Evolutionary conservation across 2,329 filamentous ascomycete genomes (phyloP).

Genomic region (Fusarium buxicola): DNA sequence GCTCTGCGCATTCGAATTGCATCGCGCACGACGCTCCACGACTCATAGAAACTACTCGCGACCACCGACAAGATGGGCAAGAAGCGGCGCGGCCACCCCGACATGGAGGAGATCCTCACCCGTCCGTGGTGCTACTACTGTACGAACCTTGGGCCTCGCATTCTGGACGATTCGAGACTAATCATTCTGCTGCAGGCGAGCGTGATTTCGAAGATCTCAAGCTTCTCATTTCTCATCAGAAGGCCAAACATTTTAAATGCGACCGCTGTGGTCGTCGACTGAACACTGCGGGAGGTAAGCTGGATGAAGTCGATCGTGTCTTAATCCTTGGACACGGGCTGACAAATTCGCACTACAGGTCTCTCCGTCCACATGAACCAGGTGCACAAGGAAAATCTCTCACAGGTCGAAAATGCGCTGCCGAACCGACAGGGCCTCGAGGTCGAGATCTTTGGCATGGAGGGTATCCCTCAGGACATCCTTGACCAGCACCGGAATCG

Average conservation of each 20-base stretch:
- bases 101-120: slow-evolving; percentile 87
- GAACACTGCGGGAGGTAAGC: slow-evolving; percentile 91
- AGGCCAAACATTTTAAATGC: slow-evolving; percentile 99
- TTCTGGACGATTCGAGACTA: slow-evolving; percentile 40
- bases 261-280: slow-evolving; percentile 87
- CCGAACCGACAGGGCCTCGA: slow-evolving; percentile 87
- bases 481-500: slow-evolving; percentile 86
- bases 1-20: slow-evolving; percentile 22
- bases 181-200: slow-evolving; percentile 66
- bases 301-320: not conserved
- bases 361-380: slow-evolving; percentile 98
- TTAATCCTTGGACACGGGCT: slow-evolving; percentile 3
- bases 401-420: slow-evolving; percentile 90
- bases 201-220: slow-evolving; percentile 98
- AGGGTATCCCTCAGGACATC: slow-evolving; percentile 91
- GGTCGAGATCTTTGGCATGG: slow-evolving; percentile 98
- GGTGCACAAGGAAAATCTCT: slow-evolving; percentile 94
- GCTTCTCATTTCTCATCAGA: slow-evolving; percentile 96
- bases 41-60: not conserved
- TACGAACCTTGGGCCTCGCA: slow-evolving; percentile 48
- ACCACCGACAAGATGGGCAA: slow-evolving; percentile 73
- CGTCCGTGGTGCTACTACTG: slow-evolving; percentile 99
- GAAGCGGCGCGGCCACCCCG: slow-evolving; percentile 87
- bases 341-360: slow-evolving; percentile 63
- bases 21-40: slow-evolving; percentile 16